Evolutionary conservation across 495 filamentous ascomycete species (phyloP).

Genomic region (Acidiella bohemica): DNA sequence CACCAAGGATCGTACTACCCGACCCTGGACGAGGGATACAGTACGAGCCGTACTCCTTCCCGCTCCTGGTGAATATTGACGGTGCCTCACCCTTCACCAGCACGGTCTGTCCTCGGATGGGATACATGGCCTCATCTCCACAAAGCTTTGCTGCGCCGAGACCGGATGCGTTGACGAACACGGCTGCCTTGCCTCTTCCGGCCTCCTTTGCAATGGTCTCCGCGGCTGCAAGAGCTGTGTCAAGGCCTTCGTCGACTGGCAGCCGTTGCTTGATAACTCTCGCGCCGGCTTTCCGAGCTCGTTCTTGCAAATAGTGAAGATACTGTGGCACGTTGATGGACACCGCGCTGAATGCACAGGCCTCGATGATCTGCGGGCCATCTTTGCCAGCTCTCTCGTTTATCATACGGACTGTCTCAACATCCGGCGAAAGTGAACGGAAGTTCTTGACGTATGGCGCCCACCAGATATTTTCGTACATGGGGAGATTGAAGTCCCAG

Average conservation of each 20-base stretch:
- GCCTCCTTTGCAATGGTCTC: neutral
- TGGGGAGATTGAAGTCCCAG: slow-evolving; percentile 14
- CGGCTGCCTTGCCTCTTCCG: slow-evolving; percentile 3
- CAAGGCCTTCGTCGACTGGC: slow-evolving; percentile 7
- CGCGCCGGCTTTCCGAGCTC: slow-evolving; percentile 12
- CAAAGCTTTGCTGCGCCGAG: slow-evolving; percentile 23
- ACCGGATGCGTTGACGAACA: slow-evolving; percentile 29
- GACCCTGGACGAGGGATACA: slow-evolving; percentile 29
- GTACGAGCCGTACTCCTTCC: slow-evolving; percentile 19
- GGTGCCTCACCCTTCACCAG: slow-evolving; percentile 23
- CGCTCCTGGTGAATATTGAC: slow-evolving; percentile 12
- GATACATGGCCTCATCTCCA: slow-evolving; percentile 22
- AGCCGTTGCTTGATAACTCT: slow-evolving; percentile 13
- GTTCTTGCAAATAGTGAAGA: slow-evolving; percentile 20
- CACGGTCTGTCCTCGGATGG: slow-evolving; percentile 28
- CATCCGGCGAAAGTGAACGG: slow-evolving; percentile 6
- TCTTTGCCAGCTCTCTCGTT: neutral
- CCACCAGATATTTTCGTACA: slow-evolving; percentile 23
- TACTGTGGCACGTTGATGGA: slow-evolving; percentile 25
- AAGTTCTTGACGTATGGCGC: slow-evolving; percentile 21
- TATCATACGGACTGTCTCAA: slow-evolving; percentile 1
- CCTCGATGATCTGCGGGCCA: slow-evolving; percentile 11
- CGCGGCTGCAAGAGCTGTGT: neutral
- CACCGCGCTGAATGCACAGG: slow-evolving; percentile 17
- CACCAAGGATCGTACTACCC: slow-evolving; percentile 29